These are phyloP conservation scores for Blastocystis hominis DNA, from an alignment of 352 stramenopile genomes.

Conservation along the genomic window DNA sequence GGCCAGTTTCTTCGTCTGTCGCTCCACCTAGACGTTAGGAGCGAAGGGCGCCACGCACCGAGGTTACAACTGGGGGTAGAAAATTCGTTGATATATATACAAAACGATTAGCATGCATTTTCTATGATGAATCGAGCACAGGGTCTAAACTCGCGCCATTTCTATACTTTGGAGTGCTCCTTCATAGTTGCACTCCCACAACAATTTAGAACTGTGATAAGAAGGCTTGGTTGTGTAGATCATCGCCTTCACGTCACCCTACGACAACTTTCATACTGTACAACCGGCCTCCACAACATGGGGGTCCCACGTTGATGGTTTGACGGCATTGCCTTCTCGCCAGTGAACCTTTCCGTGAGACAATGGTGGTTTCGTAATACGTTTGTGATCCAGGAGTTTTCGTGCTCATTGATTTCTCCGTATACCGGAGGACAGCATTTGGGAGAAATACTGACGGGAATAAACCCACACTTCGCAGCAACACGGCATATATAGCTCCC, in stretches of 20 bases:
- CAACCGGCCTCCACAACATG: conserved; percentile 36
- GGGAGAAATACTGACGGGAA: conserved; percentile 24
- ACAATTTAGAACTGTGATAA: neutral
- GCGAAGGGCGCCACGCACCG: neutral
- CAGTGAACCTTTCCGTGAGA: conserved; percentile 8
- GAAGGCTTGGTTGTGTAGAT: conserved; percentile 8
- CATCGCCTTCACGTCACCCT: conserved; percentile 13
- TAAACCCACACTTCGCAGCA: neutral
- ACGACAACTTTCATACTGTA: neutral
- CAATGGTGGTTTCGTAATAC: neutral
- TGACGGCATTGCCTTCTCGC: neutral
- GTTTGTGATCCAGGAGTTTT: conserved; percentile 9
- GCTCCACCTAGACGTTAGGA: neutral
- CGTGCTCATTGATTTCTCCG: neutral
- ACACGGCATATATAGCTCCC: conserved; percentile 19
- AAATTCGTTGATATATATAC: conserved; percentile 45
- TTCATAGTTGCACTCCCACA: conserved; percentile 54
- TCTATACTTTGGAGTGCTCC: conserved; percentile 48
- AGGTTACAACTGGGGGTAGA: conserved; percentile 1
- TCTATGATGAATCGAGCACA: neutral
- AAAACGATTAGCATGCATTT: conserved; percentile 52
- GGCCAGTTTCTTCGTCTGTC: conserved; percentile 38
- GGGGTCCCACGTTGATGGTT: conserved; percentile 14
- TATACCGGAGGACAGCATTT: conserved; percentile 45
- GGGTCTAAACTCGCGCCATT: neutral